Base-by-base conservation (phyloP, 176 grass and related monocot species). In the Musa troglodytarum region DNA sequence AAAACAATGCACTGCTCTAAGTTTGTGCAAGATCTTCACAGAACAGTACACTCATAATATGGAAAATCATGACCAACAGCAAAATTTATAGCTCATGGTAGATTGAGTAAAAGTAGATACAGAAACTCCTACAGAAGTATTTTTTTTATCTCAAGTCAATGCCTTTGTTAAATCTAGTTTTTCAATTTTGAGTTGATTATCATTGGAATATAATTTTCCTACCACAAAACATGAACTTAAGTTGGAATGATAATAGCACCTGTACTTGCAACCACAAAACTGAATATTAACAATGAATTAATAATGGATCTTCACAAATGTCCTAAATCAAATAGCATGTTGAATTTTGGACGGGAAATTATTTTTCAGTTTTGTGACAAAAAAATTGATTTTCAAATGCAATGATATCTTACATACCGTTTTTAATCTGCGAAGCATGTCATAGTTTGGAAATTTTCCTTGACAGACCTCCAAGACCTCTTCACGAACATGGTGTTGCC, bases 401-500 rank as follows among this genome's bases (percentile, higher is more conserved):
- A 74, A 23, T 76, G 16, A 8, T 20, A 78, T 57, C 7, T 54
- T 51, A 54, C 69, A 34, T 85, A 96, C 93, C 77, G 9, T 86
- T 77, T 90, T 92, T 52, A 88, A 84, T 28, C 80, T 87, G n/a
- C 77, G 79, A 69, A 96, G 78, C 73, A 82, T 79, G 49, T 88
- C 80, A 1, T 75, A 76, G 11, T 88, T 69, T 8, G 71, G 21
- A 11, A 21, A 11, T 16, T 52, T 22, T 24, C 87, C 89, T n/a
- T 79, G 64, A 69, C 77, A 86, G 49, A 81, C 34, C 23, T 80
- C 81, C 50, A 90, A 34, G 51, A 85, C 25, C 68, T 96, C 87
- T 12, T n/a, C 34, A n/a, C 85, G 71, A 21, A 79, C 67, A 14
- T 71, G 21, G 13, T 59, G 81, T 67, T 90, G 93, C 93, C 93